These are phyloP conservation scores for Skeletonema menzelii DNA, from an alignment of 108 stramenopile species.

Conservation along the genomic window DNA sequence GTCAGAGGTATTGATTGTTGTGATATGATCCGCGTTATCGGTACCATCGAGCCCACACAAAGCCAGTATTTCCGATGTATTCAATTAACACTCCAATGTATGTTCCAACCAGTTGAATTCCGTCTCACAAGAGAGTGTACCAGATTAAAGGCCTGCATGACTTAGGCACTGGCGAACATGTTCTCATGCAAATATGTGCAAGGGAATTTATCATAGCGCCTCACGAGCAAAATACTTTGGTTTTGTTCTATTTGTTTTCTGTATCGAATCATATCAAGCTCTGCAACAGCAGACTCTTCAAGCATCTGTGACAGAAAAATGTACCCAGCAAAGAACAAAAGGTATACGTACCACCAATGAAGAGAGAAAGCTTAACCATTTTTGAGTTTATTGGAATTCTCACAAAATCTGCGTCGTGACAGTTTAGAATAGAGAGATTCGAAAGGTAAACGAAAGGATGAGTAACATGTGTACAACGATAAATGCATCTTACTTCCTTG, in stretches of 20 bases:
- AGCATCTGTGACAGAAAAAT: not conserved
- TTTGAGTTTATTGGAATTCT: conserved; percentile 7
- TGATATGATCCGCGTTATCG: too few relatives aligned
- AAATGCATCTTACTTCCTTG: not conserved
- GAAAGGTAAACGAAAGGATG: not conserved
- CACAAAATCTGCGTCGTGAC: not conserved
- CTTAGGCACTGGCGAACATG: too few relatives aligned
- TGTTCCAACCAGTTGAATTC: too few relatives aligned
- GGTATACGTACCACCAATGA: conserved; percentile 28
- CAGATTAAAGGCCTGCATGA: too few relatives aligned
- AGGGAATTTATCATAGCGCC: too few relatives aligned
- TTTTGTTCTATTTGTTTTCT: not conserved
- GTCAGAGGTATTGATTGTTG: too few relatives aligned
- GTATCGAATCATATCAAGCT: not conserved
- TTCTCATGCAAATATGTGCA: too few relatives aligned
- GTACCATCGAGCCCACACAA: too few relatives aligned
- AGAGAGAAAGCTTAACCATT: conserved; percentile 53
- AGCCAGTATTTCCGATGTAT: too few relatives aligned
- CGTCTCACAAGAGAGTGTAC: too few relatives aligned
- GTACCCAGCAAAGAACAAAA: conserved; percentile 18
- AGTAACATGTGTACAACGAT: not conserved
- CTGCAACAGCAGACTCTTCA: not conserved
- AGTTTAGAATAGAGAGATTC: not conserved
- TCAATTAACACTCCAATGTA: too few relatives aligned
- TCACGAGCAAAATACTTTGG: not conserved